A percentile compares a stretch with the other conserved stretches of the same genome.
These are phyloP conservation scores for Ustilago lituana DNA, from an alignment of 1,284 basidiomycete species.

Conservation along the genomic window DNA sequence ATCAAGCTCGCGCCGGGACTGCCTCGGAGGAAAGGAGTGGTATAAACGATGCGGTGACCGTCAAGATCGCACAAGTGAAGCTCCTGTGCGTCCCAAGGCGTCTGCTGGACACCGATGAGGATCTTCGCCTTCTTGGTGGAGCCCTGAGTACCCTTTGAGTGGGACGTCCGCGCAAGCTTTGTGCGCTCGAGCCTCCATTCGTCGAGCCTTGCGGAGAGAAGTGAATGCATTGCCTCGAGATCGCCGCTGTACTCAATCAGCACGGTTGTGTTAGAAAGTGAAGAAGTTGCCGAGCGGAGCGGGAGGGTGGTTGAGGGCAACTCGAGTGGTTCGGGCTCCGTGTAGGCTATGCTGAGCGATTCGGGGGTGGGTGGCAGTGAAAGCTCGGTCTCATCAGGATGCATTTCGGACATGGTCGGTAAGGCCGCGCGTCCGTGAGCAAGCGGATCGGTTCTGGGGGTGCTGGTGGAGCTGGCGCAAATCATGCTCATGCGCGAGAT, in stretches of 20 bases:
- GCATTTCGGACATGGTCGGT: constrained; percentile 19
- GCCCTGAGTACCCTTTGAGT: not conserved
- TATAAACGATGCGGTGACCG: constrained; percentile 44
- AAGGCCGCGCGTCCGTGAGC: constrained; percentile 5
- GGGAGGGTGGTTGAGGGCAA: constrained; percentile 18
- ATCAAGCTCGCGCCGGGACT: constrained; percentile 7
- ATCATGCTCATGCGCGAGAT: constrained; percentile 12
- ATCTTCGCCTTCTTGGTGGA: constrained; percentile 13
- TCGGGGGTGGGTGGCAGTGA: constrained; percentile 22
- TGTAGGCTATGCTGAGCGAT: constrained; percentile 13
- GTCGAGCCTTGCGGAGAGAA: constrained; percentile 28
- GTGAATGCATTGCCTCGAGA: constrained; percentile 31
- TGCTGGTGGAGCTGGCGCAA: not conserved
- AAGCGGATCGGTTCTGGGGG: not conserved
- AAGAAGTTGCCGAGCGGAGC: constrained; percentile 7
- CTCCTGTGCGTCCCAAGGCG: constrained; percentile 46
- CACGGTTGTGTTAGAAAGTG: constrained; percentile 20
- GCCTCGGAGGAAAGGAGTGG: constrained; percentile 26
- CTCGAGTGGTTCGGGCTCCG: constrained; percentile 18
- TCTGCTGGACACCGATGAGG: constrained; percentile 33
- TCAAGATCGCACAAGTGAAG: constrained; percentile 42
- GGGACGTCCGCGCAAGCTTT: constrained; percentile 4
- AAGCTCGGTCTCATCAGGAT: not conserved
- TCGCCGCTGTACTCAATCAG: constrained; percentile 30
- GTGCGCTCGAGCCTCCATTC: constrained; percentile 26